Percentiles rank a stretch among this genome's conserved stretches.
phyloP scores from a whole-genome alignment of 306 rosid genomes.

The Trifolium dubium region DNA sequence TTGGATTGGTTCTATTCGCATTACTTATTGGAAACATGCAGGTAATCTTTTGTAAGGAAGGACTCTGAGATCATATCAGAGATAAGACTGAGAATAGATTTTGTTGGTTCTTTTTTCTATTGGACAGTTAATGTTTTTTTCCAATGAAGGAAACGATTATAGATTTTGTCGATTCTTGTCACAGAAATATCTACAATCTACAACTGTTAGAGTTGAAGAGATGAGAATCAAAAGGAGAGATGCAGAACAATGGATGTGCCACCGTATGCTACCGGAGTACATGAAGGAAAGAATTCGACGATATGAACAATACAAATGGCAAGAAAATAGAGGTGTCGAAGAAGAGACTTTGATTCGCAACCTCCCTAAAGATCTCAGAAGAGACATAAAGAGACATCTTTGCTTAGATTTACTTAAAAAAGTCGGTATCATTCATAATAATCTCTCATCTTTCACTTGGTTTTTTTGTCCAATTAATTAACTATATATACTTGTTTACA shows the following conservation, averaged over 20 bases:
- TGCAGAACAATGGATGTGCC: constrained; percentile 94
- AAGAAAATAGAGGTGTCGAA: constrained; percentile 83
- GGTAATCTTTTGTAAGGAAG: constrained; percentile 52
- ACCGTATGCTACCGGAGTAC: constrained; percentile 76
- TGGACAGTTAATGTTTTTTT: background rate
- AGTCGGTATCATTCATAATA: constrained; percentile 51
- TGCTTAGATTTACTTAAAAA: constrained; percentile 67
- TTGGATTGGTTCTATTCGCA: constrained; percentile 79
- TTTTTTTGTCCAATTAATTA: background rate
- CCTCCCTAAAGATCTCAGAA: constrained; percentile 88
- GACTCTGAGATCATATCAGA: constrained; percentile 28
- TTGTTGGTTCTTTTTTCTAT: background rate
- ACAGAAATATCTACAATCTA: constrained; percentile 85
- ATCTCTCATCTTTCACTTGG: background rate
- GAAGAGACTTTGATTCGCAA: constrained; percentile 70
- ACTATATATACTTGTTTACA: background rate
- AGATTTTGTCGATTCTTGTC: constrained; percentile 24
- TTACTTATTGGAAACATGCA: constrained; percentile 91
- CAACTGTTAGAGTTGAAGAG: constrained; percentile 83
- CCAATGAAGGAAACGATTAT: constrained; percentile 1
- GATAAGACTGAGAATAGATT: background rate
- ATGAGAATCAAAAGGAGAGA: constrained; percentile 80
- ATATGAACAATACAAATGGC: constrained; percentile 93
- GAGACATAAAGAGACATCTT: constrained; percentile 88
- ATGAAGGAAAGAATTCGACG: constrained; percentile 73